Conservation (phyloP, 2,329 filamentous ascomycete species). For the Fusarium mundagurra region DNA sequence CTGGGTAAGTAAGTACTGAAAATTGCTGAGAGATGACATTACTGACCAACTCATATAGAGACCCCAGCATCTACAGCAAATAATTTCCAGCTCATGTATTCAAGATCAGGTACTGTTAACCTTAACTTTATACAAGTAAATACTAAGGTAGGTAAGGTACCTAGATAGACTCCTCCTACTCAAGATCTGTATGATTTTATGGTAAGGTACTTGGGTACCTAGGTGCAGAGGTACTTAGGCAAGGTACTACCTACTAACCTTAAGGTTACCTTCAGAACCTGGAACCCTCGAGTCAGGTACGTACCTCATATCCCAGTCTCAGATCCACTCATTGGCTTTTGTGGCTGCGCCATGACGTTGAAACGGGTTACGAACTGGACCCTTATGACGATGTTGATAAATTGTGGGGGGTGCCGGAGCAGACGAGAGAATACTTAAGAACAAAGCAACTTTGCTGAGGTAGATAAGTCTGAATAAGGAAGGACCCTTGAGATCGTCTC, state of each 20-base stretch:
- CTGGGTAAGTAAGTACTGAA: neutral
- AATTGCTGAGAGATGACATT: neutral
- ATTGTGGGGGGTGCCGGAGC: conserved; percentile 7
- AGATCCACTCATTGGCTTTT: neutral
- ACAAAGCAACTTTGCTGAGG: neutral
- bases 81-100: neutral
- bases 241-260: too few species aligned
- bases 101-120: neutral
- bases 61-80: neutral
- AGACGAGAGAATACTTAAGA: neutral
- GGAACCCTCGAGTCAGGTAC: neutral
- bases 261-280: too few species aligned
- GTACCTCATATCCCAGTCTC: neutral
- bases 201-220: too few species aligned
- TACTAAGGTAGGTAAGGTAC: too few species aligned
- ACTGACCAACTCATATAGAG: neutral
- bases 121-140: neutral
- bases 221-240: too few species aligned
- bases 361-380: conserved; percentile 20
- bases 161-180: neutral
- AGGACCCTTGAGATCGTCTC: neutral
- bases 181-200: neutral
- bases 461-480: conserved; percentile 10
- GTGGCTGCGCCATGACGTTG: conserved; percentile 38
- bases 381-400: conserved; percentile 31